These are phyloP conservation scores for Aspergillus cavernicola DNA, from an alignment of 495 filamentous ascomycete genomes.

Conservation along the genomic window DNA sequence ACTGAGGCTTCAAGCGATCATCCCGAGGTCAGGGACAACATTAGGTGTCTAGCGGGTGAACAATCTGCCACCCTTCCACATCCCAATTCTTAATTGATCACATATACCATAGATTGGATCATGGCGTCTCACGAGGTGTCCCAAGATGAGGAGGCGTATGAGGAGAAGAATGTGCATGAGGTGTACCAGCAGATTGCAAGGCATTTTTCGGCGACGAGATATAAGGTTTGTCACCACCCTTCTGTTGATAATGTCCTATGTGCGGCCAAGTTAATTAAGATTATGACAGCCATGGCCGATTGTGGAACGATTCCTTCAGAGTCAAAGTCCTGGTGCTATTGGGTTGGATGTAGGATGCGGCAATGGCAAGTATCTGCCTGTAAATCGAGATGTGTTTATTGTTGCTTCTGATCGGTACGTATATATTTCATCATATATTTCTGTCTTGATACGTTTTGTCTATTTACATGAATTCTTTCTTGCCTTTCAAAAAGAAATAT, in stretches of 20 bases:
- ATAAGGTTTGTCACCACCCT: conserved; percentile 58
- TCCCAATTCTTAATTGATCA: no score
- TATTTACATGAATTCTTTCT: conserved; percentile 8
- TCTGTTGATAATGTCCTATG: background rate
- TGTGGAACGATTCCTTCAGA: conserved; percentile 72
- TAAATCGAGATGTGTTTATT: conserved; percentile 77
- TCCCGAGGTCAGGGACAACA: no score
- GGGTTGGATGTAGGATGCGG: conserved; percentile 89
- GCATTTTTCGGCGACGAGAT: conserved; percentile 92
- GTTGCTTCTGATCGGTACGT: conserved; percentile 80
- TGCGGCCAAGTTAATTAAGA: background rate
- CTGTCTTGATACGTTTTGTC: background rate
- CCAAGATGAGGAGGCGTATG: conserved; percentile 51
- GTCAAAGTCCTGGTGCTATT: conserved; percentile 66
- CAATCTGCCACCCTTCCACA: background rate
- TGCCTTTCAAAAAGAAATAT: background rate
- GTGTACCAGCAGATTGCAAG: conserved; percentile 93
- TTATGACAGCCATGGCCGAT: conserved; percentile 78
- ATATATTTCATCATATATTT: background rate
- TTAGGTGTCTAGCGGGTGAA: background rate
- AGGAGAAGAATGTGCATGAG: conserved; percentile 80
- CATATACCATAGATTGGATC: no score
- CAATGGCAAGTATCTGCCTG: conserved; percentile 90
- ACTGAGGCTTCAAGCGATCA: no score
- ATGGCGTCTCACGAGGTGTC: conserved; percentile 11